Percentiles rank a stretch among this genome's conserved stretches.
phyloP scores from a whole-genome alignment of 2,329 filamentous ascomycete species.

The Daldinia sp. region DNA sequence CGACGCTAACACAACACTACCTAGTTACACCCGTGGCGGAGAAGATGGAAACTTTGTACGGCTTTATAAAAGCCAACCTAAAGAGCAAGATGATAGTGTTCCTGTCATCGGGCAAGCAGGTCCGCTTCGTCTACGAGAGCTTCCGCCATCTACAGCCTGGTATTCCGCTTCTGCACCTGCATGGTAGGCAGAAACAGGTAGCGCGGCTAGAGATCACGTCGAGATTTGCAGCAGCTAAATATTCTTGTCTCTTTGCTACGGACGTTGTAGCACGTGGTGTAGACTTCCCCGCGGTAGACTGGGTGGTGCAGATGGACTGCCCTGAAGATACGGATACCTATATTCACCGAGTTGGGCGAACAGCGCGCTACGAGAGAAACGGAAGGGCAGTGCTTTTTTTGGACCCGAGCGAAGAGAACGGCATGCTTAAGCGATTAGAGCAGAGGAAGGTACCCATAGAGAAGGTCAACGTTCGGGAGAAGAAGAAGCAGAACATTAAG shows the following conservation, averaged over 20 bases:
- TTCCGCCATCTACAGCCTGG: conserved; percentile 94
- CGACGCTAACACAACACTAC: conserved; percentile 89
- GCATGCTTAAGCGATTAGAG: conserved; percentile 86
- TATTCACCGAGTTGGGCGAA: conserved; percentile 93
- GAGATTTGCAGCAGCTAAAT: conserved; percentile 81
- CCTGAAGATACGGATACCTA: conserved; percentile 98
- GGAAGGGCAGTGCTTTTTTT: conserved; percentile 91
- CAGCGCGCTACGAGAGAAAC: conserved; percentile 84
- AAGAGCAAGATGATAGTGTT: conserved; percentile 97
- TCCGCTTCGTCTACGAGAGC: conserved; percentile 93
- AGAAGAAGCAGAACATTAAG: conserved; percentile 87
- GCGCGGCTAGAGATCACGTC: conserved; percentile 87
- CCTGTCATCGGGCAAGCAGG: conserved; percentile 93
- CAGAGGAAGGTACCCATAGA: conserved; percentile 91
- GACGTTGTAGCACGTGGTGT: conserved; percentile 94
- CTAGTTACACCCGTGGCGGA: conserved; percentile 83
- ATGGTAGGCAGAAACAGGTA: conserved; percentile 91
- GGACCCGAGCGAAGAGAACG: conserved; percentile 88
- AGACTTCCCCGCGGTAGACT: conserved; percentile 96
- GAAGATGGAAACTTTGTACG: conserved; percentile 91
- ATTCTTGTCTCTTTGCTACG: conserved; percentile 91
- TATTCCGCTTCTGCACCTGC: conserved; percentile 89
- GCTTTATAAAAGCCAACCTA: conserved; percentile 88
- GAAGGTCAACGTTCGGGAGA: conserved; percentile 83
- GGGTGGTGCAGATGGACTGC: conserved; percentile 98